Conservation (phyloP, 441 rosid genomes). For the Gossypium aridum region DNA sequence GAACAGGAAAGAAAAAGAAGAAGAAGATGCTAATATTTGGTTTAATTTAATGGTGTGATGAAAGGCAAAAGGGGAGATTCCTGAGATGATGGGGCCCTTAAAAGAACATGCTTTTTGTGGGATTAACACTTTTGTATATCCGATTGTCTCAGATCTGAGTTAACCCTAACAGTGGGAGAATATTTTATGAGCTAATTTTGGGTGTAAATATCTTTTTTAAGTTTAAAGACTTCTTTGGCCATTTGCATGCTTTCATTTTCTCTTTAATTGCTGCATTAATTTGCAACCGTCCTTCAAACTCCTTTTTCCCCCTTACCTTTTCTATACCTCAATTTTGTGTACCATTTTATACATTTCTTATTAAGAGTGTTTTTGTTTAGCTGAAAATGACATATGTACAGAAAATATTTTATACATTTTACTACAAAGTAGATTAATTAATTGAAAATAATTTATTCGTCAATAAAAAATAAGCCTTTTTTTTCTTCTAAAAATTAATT, state of each 20-base stretch:
- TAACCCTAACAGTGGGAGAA: slow-evolving; percentile 13
- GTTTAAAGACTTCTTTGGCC: neutral
- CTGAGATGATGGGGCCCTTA: slow-evolving; percentile 31
- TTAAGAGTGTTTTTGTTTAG: too few species aligned
- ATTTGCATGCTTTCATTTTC: neutral
- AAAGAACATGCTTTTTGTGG: slow-evolving; percentile 30
- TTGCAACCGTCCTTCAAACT: too few species aligned
- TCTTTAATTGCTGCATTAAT: too few species aligned
- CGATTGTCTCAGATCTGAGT: neutral
- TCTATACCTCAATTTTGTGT: too few species aligned
- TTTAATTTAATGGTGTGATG: neutral
- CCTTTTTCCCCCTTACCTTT: too few species aligned
- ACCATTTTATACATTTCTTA: too few species aligned
- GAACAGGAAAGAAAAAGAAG: neutral
- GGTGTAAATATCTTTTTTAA: neutral
- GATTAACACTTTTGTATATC: slow-evolving; percentile 16
- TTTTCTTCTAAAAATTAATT: too few species aligned
- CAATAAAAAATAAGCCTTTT: too few species aligned
- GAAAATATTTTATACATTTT: too few species aligned
- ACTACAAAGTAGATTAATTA: too few species aligned
- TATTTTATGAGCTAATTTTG: slow-evolving; percentile 14
- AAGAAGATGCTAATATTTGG: neutral
- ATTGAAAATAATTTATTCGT: too few species aligned
- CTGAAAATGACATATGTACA: too few species aligned
- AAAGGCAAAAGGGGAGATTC: slow-evolving; percentile 1